Evolutionary conservation across 2,329 filamentous ascomycete species (phyloP).

Genomic region (Aspergillus tanneri): DNA sequence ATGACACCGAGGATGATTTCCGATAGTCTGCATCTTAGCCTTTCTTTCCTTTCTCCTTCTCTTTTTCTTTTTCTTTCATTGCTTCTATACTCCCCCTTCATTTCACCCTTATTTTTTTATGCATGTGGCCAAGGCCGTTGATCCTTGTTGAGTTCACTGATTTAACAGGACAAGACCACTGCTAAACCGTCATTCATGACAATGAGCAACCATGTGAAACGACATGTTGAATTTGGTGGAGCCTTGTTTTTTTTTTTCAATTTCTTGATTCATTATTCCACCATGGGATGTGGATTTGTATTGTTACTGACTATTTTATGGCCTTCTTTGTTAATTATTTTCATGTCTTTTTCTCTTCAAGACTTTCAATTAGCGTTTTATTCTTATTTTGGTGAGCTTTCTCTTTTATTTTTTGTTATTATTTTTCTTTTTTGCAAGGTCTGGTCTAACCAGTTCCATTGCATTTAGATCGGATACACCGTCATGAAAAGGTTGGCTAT

Average conservation of each 20-base stretch:
- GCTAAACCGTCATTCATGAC: conserved; percentile 24
- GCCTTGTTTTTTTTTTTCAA: conserved; percentile 16
- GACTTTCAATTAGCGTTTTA: not conserved
- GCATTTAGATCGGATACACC: not conserved
- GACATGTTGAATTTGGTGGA: conserved; percentile 24
- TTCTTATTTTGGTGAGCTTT: not conserved
- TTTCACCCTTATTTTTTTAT: conserved; percentile 5
- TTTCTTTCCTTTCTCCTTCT: conserved; percentile 2
- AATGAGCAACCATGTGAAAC: conserved; percentile 28
- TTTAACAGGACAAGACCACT: conserved; percentile 12
- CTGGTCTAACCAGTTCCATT: not conserved
- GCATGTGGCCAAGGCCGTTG: not conserved
- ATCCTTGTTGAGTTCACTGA: conserved; percentile 9
- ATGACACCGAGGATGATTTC: conserved; percentile 43
- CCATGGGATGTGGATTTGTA: conserved; percentile 9
- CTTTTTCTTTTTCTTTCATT: conserved; percentile 5
- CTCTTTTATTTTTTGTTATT: not conserved
- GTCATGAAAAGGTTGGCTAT: not conserved
- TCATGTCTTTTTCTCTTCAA: conserved; percentile 8
- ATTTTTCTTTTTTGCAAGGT: not conserved
- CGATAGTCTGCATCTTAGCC: conserved; percentile 21
- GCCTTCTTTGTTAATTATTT: conserved; percentile 6
- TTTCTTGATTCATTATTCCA: conserved; percentile 24
- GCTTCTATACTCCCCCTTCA: not conserved
- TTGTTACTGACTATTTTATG: conserved; percentile 8